These are phyloP conservation scores for Miscanthus sacchariflorus DNA, from an alignment of 202 grass and related monocot genomes.

Conservation along the genomic window DNA sequence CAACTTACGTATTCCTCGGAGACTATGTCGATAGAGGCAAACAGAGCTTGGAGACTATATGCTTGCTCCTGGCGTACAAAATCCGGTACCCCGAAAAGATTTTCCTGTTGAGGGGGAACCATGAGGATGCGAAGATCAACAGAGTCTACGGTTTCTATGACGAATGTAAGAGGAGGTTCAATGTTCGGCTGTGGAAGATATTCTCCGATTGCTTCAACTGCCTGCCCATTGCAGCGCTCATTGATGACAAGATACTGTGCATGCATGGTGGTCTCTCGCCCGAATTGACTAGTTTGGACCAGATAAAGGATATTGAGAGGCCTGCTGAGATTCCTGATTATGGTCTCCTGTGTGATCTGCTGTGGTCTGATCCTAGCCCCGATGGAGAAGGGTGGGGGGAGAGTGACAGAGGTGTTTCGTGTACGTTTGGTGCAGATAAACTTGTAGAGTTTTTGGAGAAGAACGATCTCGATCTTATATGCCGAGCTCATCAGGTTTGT, in stretches of 20 bases:
- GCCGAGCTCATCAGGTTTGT: constrained; percentile 82
- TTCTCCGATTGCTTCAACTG: constrained; percentile 90
- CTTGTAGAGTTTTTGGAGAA: constrained; percentile 85
- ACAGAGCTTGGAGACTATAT: constrained; percentile 80
- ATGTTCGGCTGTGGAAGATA: constrained; percentile 79
- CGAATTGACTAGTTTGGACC: constrained; percentile 63
- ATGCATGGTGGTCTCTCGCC: constrained; percentile 86
- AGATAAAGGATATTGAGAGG: constrained; percentile 68
- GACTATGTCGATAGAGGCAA: constrained; percentile 82
- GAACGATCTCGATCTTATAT: constrained; percentile 81
- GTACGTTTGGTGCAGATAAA: constrained; percentile 75
- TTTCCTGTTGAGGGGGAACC: constrained; percentile 74
- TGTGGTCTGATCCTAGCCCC: constrained; percentile 82
- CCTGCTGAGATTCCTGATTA: constrained; percentile 81
- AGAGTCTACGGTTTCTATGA: constrained; percentile 88
- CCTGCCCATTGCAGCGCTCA: constrained; percentile 74
- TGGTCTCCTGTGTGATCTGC: constrained; percentile 78
- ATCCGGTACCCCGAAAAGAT: constrained; percentile 81
- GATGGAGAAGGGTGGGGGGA: constrained; percentile 68
- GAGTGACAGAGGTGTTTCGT: constrained; percentile 79
- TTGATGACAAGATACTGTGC: constrained; percentile 77
- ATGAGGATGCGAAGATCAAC: constrained; percentile 87
- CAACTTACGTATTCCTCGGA: constrained; percentile 72
- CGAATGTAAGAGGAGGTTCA: constrained; percentile 83
- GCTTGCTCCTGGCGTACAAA: constrained; percentile 82